Base-by-base conservation (phyloP, 768 basidiomycete genomes). In the Russula ochroleuca region DNA sequence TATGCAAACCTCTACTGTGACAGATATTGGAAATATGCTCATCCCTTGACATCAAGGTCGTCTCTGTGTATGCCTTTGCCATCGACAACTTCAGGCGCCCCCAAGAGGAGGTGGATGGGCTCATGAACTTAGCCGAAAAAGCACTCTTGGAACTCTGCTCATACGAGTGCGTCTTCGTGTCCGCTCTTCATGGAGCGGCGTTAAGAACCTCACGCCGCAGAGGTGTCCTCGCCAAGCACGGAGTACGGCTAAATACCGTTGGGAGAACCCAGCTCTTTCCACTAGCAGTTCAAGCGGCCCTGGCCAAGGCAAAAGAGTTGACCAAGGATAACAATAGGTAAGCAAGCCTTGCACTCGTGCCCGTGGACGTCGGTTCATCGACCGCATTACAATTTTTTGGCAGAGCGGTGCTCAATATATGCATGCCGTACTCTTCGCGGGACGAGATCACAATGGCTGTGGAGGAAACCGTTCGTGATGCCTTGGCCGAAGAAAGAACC, bases 21-120 rank as follows among this genome's bases (percentile, higher is more conserved):
- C 31, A 98, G 95, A 80, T 92, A 60, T 77, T 98, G n/a, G 92
- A 94, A 73, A 80, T 94, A 35, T 95, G 95, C 69, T 77, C 96
- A 21, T 78, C 81, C 1, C 80, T 99, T 19, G 77, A 85, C 14
- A 81, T 99, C 53, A 81, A 78, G 63, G 93, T 89, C 63, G 94
- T 98, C 28, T 87, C 92, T 3, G 91, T 88, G 19, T 99, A 96
- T 70, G 93, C 94, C n/a, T 99, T 99, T 75, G 84, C 94, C 1
- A 94, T 98, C 64, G 96, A 98, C 70, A 99, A 98, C 76, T 98
- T 98, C 77, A 91, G 91, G 65, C 83, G 97, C 25, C 81, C 88
- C 0, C 78, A 83, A 58, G 87, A 87, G 6, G 97, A 99, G 73
- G 93, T 99, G 2, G 84, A 88, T 31, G 85, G 85, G 2, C 79